A percentile compares a stretch with the other conserved stretches of the same genome.
Evolutionary conservation across 2,329 filamentous ascomycete genomes (phyloP).

Genomic region (Colletotrichum sp.): DNA sequence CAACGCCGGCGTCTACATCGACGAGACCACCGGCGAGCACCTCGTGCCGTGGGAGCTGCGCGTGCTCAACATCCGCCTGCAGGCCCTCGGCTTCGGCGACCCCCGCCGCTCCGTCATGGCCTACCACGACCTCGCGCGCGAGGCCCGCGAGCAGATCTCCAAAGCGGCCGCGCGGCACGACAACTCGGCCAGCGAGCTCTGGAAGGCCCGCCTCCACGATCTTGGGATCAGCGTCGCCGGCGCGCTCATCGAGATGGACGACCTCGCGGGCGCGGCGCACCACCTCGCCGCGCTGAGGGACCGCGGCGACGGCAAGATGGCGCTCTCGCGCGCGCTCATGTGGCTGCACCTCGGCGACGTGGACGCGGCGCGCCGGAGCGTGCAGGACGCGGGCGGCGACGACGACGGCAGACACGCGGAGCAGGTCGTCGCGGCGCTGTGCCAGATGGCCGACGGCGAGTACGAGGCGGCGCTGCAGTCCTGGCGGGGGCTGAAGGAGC

Average conservation of each 20-base stretch:
- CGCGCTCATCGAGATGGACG: conserved; percentile 84
- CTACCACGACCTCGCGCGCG: conserved; percentile 85
- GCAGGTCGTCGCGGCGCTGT: conserved; percentile 68
- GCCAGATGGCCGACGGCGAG: conserved; percentile 79
- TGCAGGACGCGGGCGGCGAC: conserved; percentile 34
- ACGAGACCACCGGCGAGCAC: conserved; percentile 59
- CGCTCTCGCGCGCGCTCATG: conserved; percentile 66
- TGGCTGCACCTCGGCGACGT: conserved; percentile 82
- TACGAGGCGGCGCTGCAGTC: conserved; percentile 67
- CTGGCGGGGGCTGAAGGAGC: conserved; percentile 60
- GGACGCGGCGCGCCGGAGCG: conserved; percentile 64
- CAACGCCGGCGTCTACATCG: conserved; percentile 60
- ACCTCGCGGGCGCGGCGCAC: conserved; percentile 77
- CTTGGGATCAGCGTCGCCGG: conserved; percentile 72
- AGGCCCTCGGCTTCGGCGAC: conserved; percentile 87
- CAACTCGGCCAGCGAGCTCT: conserved; percentile 64
- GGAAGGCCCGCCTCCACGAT: conserved; percentile 76
- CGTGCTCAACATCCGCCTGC: conserved; percentile 81
- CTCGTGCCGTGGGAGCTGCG: conserved; percentile 89
- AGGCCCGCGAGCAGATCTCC: conserved; percentile 69
- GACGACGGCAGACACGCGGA: conserved; percentile 39
- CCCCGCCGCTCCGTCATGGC: conserved; percentile 84
- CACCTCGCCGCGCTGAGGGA: conserved; percentile 69
- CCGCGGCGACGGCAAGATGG: conserved; percentile 43
- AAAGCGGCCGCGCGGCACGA: conserved; percentile 49